Percentiles rank a stretch among this genome's conserved stretches.
phyloP scores from a whole-genome alignment of 2,329 filamentous ascomycete genomes.

The Calonectria hongkongensis region DNA sequence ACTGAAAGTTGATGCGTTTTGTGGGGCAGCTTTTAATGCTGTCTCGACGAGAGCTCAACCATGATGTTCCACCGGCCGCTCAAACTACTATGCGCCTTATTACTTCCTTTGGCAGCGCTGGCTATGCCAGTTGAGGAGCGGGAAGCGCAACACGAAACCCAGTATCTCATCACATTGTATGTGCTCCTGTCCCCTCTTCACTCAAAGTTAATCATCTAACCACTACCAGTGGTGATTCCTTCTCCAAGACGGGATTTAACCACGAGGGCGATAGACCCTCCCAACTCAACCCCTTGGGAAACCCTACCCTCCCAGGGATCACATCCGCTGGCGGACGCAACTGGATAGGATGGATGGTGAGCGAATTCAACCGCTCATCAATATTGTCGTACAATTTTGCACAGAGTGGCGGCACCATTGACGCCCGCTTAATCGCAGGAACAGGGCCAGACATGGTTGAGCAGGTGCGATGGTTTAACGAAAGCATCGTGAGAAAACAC shows the following conservation, averaged over 20 bases:
- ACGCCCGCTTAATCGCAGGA: neutral
- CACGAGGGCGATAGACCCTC: neutral
- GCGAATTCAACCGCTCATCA: slow-evolving; percentile 3
- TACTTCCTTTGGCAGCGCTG: neutral
- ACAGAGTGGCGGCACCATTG: slow-evolving; percentile 1
- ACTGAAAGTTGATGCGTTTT: neutral
- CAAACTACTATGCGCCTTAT: neutral
- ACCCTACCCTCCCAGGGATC: slow-evolving; percentile 7
- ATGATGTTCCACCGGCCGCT: neutral
- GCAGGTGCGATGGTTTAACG: slow-evolving; percentile 9
- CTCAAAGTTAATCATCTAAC: neutral
- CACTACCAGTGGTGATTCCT: slow-evolving; percentile 13
- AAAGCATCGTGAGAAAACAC: neutral
- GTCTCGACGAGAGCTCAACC: neutral
- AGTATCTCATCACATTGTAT: slow-evolving; percentile 9
- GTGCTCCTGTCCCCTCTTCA: neutral
- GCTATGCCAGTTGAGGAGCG: neutral
- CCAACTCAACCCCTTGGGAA: slow-evolving; percentile 11
- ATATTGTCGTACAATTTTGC: slow-evolving; percentile 14
- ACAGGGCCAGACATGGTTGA: neutral
- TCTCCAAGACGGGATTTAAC: slow-evolving; percentile 18
- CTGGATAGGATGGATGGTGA: slow-evolving; percentile 12
- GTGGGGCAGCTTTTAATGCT: neutral
- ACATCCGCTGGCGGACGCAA: slow-evolving; percentile 19
- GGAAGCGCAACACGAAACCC: neutral